These are phyloP conservation scores for Penicillium brevicompactum DNA, from an alignment of 2,329 filamentous ascomycete species.

Conservation along the genomic window DNA sequence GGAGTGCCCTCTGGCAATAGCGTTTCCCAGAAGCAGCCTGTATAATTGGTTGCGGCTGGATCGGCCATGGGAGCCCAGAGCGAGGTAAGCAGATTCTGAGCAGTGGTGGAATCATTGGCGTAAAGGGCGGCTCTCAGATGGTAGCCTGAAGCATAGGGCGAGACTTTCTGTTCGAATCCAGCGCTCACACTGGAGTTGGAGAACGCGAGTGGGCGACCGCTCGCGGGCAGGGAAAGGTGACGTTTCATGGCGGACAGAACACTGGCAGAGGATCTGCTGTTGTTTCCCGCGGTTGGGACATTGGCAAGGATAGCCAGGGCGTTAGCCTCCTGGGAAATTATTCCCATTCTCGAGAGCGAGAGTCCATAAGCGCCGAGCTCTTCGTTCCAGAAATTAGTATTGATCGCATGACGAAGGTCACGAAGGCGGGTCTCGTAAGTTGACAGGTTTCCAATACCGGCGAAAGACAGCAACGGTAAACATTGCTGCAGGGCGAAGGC, in stretches of 20 bases:
- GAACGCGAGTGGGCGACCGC: conserved; percentile 13
- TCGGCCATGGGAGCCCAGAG: conserved; percentile 16
- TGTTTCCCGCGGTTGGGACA: not conserved
- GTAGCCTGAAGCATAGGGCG: conserved; percentile 15
- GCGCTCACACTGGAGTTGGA: conserved; percentile 8
- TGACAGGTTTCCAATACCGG: conserved; percentile 1
- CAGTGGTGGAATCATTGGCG: conserved; percentile 4
- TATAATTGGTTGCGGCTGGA: conserved; percentile 12
- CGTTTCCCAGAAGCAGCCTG: conserved; percentile 16
- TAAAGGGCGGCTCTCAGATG: conserved; percentile 15
- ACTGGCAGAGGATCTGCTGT: not conserved
- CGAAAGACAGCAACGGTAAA: conserved; percentile 7
- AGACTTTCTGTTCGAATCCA: conserved; percentile 13
- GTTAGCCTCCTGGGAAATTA: conserved; percentile 13
- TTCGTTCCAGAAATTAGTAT: conserved; percentile 13
- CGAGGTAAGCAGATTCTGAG: conserved; percentile 6
- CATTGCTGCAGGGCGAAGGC: conserved; percentile 13
- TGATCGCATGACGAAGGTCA: conserved; percentile 7
- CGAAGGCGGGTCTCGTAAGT: conserved; percentile 6
- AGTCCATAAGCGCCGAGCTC: conserved; percentile 11
- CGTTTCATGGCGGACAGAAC: conserved; percentile 10
- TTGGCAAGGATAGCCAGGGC: not conserved
- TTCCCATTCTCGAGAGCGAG: conserved; percentile 8
- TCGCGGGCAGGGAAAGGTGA: conserved; percentile 5
- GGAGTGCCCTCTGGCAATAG: conserved; percentile 9